Evolutionary conservation across 352 stramenopile genomes (phyloP), one percentile per base, ranked within the genome.

Genomic region (Elongisporangium anandrum): DNA sequence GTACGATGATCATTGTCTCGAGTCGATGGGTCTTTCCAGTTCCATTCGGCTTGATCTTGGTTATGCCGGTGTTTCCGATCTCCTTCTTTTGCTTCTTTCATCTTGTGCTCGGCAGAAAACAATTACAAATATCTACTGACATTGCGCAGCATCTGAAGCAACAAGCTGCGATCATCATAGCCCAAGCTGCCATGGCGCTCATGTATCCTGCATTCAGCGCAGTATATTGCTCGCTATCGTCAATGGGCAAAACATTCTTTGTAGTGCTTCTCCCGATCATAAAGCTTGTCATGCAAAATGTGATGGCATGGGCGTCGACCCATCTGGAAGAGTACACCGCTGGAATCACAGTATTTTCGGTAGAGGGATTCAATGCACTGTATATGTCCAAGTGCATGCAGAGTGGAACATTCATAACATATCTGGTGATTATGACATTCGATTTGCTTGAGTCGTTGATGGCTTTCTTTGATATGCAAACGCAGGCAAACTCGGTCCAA

Each of bases 361-460:
- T 73, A 5, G 70, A 70, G 17, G 17, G 69, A 0, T 73, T 71
- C 50, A 70, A 68, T 29, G 67, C 68, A 2, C 54, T 80, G 2
- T 76, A 73, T 19, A 56, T 70, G 7, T 63, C 61, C 1, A 70
- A 64, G 16, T 77, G 64, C 52, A 73, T 77, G 71, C 68, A 75
- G 57, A 69, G 51, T 21, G 38, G 66, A 2, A 56, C 51, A 0
- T 73, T 67, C n/a, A 65, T 63, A 1, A 73, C 59, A 10, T 17
- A 54, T 9, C 8, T 68, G 7, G 21, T 73, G 0, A 66, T 66
- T 50, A 73, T 72, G 12, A 21, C 38, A 0, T 53, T 71, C 23
- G 64, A 73, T 29, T 50, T 59, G 5, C 7, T 75, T 17, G 59
- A 61, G 15, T 63, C 55, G 5, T 45, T 45, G 13, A 45, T 45